A percentile compares a stretch with the other conserved stretches of the same genome.
phyloP scores from a whole-genome alignment of 805 yeast genomes.

The Saccharomycopsis guyanensis region DNA sequence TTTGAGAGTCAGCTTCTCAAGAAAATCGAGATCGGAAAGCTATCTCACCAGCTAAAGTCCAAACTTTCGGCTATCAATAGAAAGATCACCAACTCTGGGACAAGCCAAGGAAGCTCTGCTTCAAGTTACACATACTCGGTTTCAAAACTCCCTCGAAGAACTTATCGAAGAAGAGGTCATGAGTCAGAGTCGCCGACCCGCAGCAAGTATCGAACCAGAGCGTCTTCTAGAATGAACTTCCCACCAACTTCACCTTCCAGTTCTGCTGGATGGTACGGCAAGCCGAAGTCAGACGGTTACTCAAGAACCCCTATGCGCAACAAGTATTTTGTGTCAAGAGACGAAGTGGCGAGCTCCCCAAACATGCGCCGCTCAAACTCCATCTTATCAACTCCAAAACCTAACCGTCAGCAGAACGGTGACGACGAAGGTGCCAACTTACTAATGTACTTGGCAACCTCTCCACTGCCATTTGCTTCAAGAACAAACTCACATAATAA shows the following conservation, averaged over 20 bases:
- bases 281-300: neutral
- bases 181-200: neutral
- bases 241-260: neutral
- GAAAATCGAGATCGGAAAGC: conserved; percentile 20
- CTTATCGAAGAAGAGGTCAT: neutral
- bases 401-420: conserved; percentile 1
- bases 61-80: conserved; percentile 15
- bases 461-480: conserved; percentile 50
- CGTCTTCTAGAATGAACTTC: neutral
- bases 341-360: neutral
- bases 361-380: neutral
- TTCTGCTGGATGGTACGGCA: neutral
- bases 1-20: conserved; percentile 18
- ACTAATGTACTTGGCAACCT: conserved; percentile 73
- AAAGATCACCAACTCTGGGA: conserved; percentile 3
- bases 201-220: neutral
- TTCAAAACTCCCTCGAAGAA: conserved; percentile 5
- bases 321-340: neutral
- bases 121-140: neutral
- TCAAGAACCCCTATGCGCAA: neutral
- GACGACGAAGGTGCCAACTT: conserved; percentile 72
- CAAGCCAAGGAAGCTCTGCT: neutral
- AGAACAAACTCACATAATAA: conserved; percentile 3
- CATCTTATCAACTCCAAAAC: conserved; percentile 6
- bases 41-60: conserved; percentile 20